phyloP scores from a whole-genome alignment of 495 filamentous ascomycete genomes.

The Podospora australis region DNA sequence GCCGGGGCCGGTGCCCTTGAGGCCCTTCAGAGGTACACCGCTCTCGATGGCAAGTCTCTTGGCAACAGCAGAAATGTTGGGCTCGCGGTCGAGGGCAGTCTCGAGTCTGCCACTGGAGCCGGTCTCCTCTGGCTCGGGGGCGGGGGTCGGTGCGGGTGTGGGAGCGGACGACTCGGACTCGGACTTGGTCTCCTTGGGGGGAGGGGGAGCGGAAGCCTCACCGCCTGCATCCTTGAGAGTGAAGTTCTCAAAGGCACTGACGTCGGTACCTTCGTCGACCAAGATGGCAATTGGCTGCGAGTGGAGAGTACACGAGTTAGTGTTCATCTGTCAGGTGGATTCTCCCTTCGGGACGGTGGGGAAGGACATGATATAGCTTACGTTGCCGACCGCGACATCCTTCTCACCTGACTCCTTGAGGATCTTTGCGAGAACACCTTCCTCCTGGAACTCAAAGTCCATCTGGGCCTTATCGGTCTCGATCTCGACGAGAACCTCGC shows the following conservation, averaged over 20 bases:
- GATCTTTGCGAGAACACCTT: conserved; percentile 92
- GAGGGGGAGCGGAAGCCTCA: conserved; percentile 55
- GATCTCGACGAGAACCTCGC: conserved; percentile 98
- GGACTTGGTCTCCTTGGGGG: conserved; percentile 50
- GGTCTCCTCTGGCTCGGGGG: conserved; percentile 62
- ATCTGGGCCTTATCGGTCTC: conserved; percentile 99
- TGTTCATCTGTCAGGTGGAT: conserved; percentile 8
- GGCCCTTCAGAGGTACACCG: conserved; percentile 65
- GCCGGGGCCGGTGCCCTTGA: conserved; percentile 84
- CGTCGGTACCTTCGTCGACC: conserved; percentile 82
- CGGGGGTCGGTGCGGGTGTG: conserved; percentile 53
- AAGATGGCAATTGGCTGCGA: conserved; percentile 88
- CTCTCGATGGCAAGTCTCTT: conserved; percentile 80
- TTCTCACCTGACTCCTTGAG: conserved; percentile 91
- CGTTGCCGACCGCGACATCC: conserved; percentile 90
- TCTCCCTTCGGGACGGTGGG: conserved; percentile 5
- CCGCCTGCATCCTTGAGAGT: conserved; percentile 85
- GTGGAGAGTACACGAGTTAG: conserved; percentile 12
- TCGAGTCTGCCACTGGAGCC: conserved; percentile 71
- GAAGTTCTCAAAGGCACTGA: conserved; percentile 83
- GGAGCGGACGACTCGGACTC: conserved; percentile 48
- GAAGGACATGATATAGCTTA: conserved; percentile 46
- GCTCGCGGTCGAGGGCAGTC: conserved; percentile 73
- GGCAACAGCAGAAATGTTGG: conserved; percentile 63
- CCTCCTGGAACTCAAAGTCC: conserved; percentile 99